Evolutionary conservation across 2,329 filamentous ascomycete genomes (phyloP).

Genomic region (Zymoseptoria tritici): DNA sequence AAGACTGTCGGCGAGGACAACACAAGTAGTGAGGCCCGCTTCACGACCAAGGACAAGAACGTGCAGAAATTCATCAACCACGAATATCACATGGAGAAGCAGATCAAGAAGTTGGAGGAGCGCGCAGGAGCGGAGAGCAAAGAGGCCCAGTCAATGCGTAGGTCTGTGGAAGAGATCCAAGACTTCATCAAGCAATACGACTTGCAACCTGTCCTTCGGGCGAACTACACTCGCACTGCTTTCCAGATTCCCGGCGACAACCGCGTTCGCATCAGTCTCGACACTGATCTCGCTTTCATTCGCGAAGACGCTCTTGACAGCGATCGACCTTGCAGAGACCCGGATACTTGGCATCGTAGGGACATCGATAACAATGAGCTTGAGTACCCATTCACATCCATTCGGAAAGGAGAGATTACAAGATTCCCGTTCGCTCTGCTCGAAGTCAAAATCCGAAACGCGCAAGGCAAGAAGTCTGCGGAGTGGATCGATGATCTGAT

Average conservation of each 20-base stretch:
- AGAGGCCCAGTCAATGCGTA: slow-evolving; percentile 62
- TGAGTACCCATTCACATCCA: slow-evolving; percentile 77
- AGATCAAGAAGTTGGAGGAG: slow-evolving; percentile 72
- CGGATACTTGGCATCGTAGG: slow-evolving; percentile 78
- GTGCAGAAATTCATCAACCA: slow-evolving; percentile 78
- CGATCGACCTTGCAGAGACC: slow-evolving; percentile 81
- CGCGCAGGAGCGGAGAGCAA: slow-evolving; percentile 61
- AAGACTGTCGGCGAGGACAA: slow-evolving; percentile 75
- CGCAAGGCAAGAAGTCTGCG: slow-evolving; percentile 55
- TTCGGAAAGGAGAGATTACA: slow-evolving; percentile 85
- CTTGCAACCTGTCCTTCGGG: slow-evolving; percentile 76
- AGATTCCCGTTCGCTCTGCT: slow-evolving; percentile 86
- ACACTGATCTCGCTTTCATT: slow-evolving; percentile 87
- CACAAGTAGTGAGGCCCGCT: slow-evolving; percentile 68
- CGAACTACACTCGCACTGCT: slow-evolving; percentile 88
- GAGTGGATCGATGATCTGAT: slow-evolving; percentile 90
- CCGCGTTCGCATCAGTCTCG: slow-evolving; percentile 82
- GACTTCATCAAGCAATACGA: slow-evolving; percentile 68
- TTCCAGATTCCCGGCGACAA: slow-evolving; percentile 95
- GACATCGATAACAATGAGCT: slow-evolving; percentile 81
- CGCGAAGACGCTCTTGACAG: slow-evolving; percentile 65
- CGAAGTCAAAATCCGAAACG: slow-evolving; percentile 71
- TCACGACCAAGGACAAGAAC: slow-evolving; percentile 91
- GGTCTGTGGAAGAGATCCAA: slow-evolving; percentile 69
- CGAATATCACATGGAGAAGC: slow-evolving; percentile 88